Percentiles rank a stretch among this genome's conserved stretches.
Evolutionary conservation across 768 basidiomycete species (phyloP).

Genomic region (Serpula lacrymans): DNA sequence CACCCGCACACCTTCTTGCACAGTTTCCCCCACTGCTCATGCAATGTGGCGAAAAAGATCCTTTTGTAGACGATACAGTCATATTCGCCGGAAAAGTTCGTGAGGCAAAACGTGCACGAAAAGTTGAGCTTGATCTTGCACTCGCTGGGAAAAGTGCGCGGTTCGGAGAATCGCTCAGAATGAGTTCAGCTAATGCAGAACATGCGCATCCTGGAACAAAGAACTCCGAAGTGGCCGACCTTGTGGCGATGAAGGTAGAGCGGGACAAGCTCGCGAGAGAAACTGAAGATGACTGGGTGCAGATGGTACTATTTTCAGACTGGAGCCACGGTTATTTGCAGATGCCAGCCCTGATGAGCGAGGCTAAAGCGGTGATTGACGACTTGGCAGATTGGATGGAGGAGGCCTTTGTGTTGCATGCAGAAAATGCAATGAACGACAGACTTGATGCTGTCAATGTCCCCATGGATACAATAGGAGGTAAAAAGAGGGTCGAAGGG

Average conservation of each 20-base stretch:
- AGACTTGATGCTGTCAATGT: constrained; percentile 10
- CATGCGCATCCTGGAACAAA: constrained; percentile 13
- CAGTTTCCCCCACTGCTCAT: constrained; percentile 93
- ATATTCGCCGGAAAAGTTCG: constrained; percentile 95
- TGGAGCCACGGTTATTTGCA: constrained; percentile 98
- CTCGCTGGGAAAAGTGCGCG: constrained; percentile 59
- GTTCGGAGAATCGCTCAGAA: constrained; percentile 60
- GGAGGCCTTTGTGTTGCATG: constrained; percentile 55
- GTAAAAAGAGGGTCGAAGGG: constrained; percentile 22
- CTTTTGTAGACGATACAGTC: constrained; percentile 96
- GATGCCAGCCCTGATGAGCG: constrained; percentile 85
- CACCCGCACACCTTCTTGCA: constrained; percentile 78
- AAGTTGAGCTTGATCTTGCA: constrained; percentile 63
- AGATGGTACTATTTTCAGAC: constrained; percentile 88
- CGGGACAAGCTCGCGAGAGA: constrained; percentile 59
- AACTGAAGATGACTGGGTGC: constrained; percentile 92
- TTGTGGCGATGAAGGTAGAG: constrained; percentile 50
- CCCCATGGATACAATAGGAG: constrained; percentile 1
- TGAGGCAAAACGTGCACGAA: constrained; percentile 87
- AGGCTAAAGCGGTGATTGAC: constrained; percentile 73
- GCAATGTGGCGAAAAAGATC: constrained; percentile 94
- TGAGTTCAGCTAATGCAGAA: constrained; percentile 44
- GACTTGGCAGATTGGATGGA: constrained; percentile 92
- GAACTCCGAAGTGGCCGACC: constrained; percentile 26
- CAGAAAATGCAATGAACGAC: constrained; percentile 24